Conservation (phyloP, 2,329 filamentous ascomycete species). For the Aspergillus glaucus region DNA sequence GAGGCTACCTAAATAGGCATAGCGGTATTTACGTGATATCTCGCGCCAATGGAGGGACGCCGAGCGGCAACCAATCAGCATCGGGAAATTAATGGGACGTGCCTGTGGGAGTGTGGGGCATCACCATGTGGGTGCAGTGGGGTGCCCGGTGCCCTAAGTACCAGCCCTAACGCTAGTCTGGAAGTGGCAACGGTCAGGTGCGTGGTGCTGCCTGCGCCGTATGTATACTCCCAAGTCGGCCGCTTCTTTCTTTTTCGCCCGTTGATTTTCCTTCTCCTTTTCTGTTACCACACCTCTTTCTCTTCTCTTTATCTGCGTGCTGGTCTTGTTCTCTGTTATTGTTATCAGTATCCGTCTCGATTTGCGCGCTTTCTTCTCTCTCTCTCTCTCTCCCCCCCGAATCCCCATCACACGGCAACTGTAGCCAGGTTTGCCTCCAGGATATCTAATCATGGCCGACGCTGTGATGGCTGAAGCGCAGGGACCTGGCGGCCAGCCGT, state of each 20-base stretch:
- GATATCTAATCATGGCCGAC: not conserved
- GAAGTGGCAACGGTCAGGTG: not conserved
- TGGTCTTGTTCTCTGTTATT: not conserved
- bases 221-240: not conserved
- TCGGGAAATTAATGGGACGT: too few relatives aligned
- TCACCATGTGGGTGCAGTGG: not conserved
- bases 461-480: not conserved
- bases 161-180: not conserved
- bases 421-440: not conserved
- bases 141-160: not conserved
- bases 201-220: not conserved
- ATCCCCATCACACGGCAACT: not conserved
- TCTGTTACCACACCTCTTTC: not conserved
- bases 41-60: too few relatives aligned
- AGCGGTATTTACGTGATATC: too few relatives aligned
- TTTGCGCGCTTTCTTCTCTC: too few relatives aligned
- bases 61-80: too few relatives aligned
- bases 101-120: too few relatives aligned
- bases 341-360: too few relatives aligned
- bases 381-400: not conserved
- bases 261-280: not conserved
- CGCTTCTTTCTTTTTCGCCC: not conserved
- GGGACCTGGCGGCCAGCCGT: slow-evolving; percentile 1
- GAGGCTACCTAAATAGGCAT: too few relatives aligned
- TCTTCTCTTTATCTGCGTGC: not conserved